A percentile compares a stretch with the other conserved stretches of the same genome.
Evolutionary conservation across 345 rosid species (phyloP).

Genomic region (Carallia brachiata): DNA sequence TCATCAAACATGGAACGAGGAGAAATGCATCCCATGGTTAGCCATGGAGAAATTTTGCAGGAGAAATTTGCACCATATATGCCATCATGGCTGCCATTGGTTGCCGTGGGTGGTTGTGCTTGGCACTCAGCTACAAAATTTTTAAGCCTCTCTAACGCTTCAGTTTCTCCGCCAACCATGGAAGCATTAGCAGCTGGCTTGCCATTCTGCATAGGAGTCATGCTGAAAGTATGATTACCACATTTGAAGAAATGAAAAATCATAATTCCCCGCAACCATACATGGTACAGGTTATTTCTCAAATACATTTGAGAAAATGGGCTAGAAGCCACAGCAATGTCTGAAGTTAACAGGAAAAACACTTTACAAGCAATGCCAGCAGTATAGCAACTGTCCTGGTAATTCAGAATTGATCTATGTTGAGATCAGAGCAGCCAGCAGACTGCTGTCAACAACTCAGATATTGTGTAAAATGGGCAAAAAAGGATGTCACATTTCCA

Average conservation of each 20-base stretch:
- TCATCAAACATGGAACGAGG: slow-evolving; percentile 92
- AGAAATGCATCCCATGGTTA: slow-evolving; percentile 84
- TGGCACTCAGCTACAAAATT: slow-evolving; percentile 78
- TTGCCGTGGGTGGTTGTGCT: slow-evolving; percentile 66
- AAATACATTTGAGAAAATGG: not conserved
- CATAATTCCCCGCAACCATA: not conserved
- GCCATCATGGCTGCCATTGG: slow-evolving; percentile 49
- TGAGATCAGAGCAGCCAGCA: too few relatives aligned
- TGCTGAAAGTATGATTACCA: slow-evolving; percentile 13
- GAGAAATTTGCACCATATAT: slow-evolving; percentile 91
- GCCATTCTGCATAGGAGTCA: slow-evolving; percentile 51
- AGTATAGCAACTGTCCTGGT: not conserved
- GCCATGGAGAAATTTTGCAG: slow-evolving; percentile 96
- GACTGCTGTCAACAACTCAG: too few relatives aligned
- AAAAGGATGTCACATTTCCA: too few relatives aligned
- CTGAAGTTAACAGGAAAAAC: slow-evolving; percentile 1
- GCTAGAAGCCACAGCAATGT: not conserved
- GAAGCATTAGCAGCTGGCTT: slow-evolving; percentile 45
- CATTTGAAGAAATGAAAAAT: not conserved
- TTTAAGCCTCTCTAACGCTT: slow-evolving; percentile 72
- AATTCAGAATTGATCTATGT: not conserved
- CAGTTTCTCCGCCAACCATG: slow-evolving; percentile 95
- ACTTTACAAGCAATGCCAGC: not conserved
- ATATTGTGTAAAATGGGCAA: too few relatives aligned
- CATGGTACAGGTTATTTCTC: not conserved